Evolutionary conservation across 441 rosid species (phyloP).

Genomic region (Gossypium laxum): DNA sequence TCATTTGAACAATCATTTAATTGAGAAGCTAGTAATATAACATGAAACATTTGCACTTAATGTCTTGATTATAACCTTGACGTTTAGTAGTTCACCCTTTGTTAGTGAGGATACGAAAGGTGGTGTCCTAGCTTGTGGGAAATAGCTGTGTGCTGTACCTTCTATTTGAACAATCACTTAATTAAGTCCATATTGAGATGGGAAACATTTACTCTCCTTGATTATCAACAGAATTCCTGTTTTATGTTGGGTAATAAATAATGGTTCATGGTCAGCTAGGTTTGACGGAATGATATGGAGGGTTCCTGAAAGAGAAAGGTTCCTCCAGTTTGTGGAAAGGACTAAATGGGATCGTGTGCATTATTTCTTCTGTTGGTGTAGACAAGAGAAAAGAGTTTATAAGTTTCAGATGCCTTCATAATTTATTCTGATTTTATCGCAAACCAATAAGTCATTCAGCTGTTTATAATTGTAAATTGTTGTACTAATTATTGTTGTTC

Average conservation of each 20-base stretch:
- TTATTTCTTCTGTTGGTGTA: not conserved
- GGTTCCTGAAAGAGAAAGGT: not conserved
- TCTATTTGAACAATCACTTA: not conserved
- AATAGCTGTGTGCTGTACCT: not conserved
- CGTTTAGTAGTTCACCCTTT: not conserved
- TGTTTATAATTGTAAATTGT: not conserved
- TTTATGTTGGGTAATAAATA: not conserved
- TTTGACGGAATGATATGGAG: not conserved
- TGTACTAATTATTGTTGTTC: not conserved
- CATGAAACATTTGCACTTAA: not conserved
- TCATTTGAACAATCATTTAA: not conserved
- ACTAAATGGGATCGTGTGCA: not conserved
- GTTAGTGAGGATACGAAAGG: not conserved
- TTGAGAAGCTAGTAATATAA: not conserved
- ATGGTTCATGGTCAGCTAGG: not conserved
- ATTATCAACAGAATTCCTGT: not conserved
- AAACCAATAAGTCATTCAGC: not conserved
- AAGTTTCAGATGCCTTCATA: not conserved
- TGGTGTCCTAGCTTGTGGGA: slow-evolving; percentile 3
- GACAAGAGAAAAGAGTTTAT: not conserved
- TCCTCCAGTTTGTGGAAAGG: not conserved
- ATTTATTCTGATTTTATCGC: not conserved
- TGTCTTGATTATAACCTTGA: not conserved
- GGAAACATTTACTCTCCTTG: not conserved
- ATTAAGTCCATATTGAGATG: not conserved